Evolutionary conservation across 257 asterid species (phyloP).

Genomic region (Nicotiana tabacum): DNA sequence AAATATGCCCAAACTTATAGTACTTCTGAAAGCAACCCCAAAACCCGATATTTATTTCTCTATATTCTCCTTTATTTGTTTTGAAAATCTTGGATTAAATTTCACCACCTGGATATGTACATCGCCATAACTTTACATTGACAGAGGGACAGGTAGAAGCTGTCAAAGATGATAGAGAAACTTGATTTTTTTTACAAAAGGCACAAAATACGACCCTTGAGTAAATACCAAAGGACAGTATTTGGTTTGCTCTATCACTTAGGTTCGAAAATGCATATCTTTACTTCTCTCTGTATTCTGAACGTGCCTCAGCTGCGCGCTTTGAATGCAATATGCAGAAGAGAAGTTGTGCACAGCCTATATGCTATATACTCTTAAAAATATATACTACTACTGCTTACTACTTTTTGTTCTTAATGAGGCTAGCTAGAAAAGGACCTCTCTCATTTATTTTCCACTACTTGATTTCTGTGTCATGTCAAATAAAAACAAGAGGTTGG

Average conservation of each 20-base stretch:
- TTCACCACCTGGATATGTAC: conserved; percentile 29
- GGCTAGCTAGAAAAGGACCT: conserved; percentile 6
- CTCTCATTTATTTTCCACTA: conserved; percentile 11
- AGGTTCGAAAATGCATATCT: neutral
- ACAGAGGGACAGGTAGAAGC: conserved; percentile 31
- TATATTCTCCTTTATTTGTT: neutral
- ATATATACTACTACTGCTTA: neutral
- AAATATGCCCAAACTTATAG: conserved; percentile 29
- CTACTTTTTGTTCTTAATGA: neutral
- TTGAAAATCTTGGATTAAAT: conserved; percentile 12
- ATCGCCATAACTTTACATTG: conserved; percentile 29
- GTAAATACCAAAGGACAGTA: conserved; percentile 25
- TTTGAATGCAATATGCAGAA: conserved; percentile 24
- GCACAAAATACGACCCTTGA: conserved; percentile 12
- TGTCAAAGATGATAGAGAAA: conserved; percentile 28
- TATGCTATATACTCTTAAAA: conserved; percentile 13
- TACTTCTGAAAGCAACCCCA: conserved; percentile 20
- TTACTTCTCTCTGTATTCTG: conserved; percentile 16
- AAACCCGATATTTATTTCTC: conserved; percentile 7
- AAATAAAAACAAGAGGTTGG: conserved; percentile 20
- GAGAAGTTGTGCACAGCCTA: conserved; percentile 12
- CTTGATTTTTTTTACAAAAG: conserved; percentile 17
- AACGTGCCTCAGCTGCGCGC: conserved; percentile 17
- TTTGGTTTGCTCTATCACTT: neutral
- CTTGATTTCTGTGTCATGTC: conserved; percentile 28